Base-by-base conservation (phyloP, 1,139 yeast genomes). In the Debaryomyces nepalensis region DNA sequence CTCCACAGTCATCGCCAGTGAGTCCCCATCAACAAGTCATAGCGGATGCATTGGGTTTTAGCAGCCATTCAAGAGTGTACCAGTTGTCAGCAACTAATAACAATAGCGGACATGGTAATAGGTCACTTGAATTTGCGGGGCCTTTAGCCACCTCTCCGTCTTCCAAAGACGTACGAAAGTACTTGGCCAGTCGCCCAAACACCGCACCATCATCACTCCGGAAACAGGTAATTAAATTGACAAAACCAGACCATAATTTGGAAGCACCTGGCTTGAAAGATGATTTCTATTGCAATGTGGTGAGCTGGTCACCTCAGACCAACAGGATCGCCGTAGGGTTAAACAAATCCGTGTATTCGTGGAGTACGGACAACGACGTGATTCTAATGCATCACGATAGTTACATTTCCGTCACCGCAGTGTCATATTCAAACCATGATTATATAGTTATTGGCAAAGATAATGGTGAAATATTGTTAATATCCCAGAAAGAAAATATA, bases 221-320 rank as follows among this genome's bases (percentile, higher is more conserved):
- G 34, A 12, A 46, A 37, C 30, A 39, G 20, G 42, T 20, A 30
- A 44, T 20, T 29, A 38, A 14, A 44, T 42, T 35, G 37, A 22
- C 40, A 21, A 42, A 30, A 30, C 39, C 45, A 21, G 29, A 46
- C 26, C 43, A 39, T 33, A 41, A 41, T 18, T 61, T 88, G 16
- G 89, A 84, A 55, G 95, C 95, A 0, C 93, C 91, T 0, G 82
- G 82, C 0, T 63, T 90, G 40, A 69, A 86, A 45, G 85, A 88
- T 56, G 97, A 90, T 59, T 90, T 83, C 58, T 90, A 90, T 61
- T 77, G 89, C 1, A 87, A 87, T 54, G 67, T 87, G 38, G 77
- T 89, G 0, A 78, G 91, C 8, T 89, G 96, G 96, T 82, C 91
- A 0, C 59, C 61, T 3, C 57, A 57, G 19, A 64, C 79, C 1